A percentile compares a stretch with the other conserved stretches of the same genome.
phyloP scores from a whole-genome alignment of 164 flowering plant species.

The Pachysandra terminalis region DNA sequence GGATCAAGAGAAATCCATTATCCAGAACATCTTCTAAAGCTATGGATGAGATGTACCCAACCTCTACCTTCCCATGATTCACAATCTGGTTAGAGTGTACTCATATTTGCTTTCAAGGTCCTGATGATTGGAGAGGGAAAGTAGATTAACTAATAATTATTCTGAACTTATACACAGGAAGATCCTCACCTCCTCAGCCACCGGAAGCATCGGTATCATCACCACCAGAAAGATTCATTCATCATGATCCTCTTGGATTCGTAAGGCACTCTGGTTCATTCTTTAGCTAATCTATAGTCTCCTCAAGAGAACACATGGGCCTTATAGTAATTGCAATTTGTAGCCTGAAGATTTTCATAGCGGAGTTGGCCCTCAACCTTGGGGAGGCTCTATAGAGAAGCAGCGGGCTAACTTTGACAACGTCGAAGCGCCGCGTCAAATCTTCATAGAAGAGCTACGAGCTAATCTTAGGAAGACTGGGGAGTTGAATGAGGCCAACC shows the following conservation, averaged over 20 bases:
- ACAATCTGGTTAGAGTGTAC: conserved; percentile 57
- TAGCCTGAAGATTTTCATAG: conserved; percentile 57
- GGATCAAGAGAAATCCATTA: conserved; percentile 39
- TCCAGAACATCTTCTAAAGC: conserved; percentile 56
- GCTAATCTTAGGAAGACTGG: conserved; percentile 13
- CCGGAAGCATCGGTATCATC: conserved; percentile 56
- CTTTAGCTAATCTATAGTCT: not conserved
- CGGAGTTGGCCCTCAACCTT: conserved; percentile 39
- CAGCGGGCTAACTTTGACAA: conserved; percentile 22
- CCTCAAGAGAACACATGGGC: not conserved
- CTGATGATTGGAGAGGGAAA: conserved; percentile 1
- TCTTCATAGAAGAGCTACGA: conserved; percentile 21
- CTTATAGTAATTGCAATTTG: conserved; percentile 18
- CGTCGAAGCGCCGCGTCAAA: conserved; percentile 25
- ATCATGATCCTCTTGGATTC: conserved; percentile 26
- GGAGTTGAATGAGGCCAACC: conserved; percentile 20
- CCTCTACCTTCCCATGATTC: conserved; percentile 38
- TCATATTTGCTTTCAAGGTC: not conserved
- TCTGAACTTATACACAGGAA: conserved; percentile 31
- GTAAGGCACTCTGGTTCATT: conserved; percentile 36
- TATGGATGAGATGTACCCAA: conserved; percentile 46
- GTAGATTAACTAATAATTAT: not conserved
- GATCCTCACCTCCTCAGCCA: conserved; percentile 40
- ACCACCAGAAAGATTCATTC: conserved; percentile 21
- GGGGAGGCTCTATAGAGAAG: conserved; percentile 44